A percentile compares a stretch with the other conserved stretches of the same genome.
These are phyloP conservation scores for Parachlorella kessleri DNA, from an alignment of 139 green algal species.

Conservation along the genomic window DNA sequence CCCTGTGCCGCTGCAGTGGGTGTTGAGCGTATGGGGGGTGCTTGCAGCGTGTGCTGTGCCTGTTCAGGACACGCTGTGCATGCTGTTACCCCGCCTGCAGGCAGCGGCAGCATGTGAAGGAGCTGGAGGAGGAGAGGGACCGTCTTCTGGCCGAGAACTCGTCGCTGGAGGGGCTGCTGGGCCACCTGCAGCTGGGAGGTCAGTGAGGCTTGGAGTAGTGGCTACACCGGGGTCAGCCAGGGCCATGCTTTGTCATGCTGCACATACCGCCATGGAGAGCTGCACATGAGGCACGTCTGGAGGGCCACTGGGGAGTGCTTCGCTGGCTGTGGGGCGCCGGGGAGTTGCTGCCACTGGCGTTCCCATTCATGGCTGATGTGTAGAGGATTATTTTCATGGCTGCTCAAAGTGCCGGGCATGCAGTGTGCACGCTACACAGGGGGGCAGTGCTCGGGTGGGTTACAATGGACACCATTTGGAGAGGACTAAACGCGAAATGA, in stretches of 20 bases:
- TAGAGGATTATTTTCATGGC: background rate
- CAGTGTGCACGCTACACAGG: background rate
- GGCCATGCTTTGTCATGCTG: background rate
- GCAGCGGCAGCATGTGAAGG: constrained; percentile 8
- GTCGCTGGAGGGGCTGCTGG: constrained; percentile 21
- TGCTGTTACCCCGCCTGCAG: too few species aligned
- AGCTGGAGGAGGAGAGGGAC: background rate
- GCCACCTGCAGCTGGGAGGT: constrained; percentile 7
- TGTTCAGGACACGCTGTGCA: too few species aligned
- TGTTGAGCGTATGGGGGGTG: too few species aligned
- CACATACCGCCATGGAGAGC: too few species aligned
- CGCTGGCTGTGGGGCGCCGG: background rate
- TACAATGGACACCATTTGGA: background rate
- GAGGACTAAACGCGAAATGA: background rate
- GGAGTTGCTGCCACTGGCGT: background rate
- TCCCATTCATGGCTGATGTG: background rate
- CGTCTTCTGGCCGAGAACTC: constrained; percentile 20
- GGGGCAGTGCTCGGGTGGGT: background rate
- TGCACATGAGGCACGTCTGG: too few species aligned
- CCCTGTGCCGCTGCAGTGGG: too few species aligned
- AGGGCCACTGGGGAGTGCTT: too few species aligned
- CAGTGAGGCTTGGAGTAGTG: background rate
- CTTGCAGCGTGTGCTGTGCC: too few species aligned
- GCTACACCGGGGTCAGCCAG: background rate
- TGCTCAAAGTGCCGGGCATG: background rate